Percentiles rank a stretch among this genome's conserved stretches.
Conservation (phyloP, 2,329 filamentous ascomycete genomes). For the Aureobasidium sp. region DNA sequence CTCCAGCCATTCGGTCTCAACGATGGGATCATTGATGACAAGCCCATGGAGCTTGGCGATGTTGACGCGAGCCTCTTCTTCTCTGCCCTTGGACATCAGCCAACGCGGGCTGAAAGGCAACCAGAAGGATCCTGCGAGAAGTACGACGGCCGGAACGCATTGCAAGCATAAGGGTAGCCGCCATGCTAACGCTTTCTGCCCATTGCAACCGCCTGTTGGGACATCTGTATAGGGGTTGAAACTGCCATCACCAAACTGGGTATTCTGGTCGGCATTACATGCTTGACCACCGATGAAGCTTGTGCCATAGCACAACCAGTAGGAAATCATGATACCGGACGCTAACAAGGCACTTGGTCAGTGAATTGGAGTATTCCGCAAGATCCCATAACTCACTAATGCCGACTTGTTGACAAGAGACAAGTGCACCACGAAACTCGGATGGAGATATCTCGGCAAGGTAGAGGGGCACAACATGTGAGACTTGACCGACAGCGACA, state of each 20-base stretch:
- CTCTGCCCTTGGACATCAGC: background rate
- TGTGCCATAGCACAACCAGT: slow-evolving; percentile 30
- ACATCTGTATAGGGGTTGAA: background rate
- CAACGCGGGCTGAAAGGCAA: background rate
- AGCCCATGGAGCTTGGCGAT: slow-evolving; percentile 4
- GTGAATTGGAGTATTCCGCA: background rate
- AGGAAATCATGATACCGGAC: slow-evolving; percentile 48
- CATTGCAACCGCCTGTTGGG: slow-evolving; percentile 13
- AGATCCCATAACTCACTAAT: background rate
- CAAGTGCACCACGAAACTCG: slow-evolving; percentile 58
- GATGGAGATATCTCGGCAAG: slow-evolving; percentile 45
- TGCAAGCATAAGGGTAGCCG: slow-evolving; percentile 49
- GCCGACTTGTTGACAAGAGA: slow-evolving; percentile 51
- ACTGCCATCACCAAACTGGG: background rate
- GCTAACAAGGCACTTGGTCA: slow-evolving; percentile 43
- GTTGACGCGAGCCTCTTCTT: background rate
- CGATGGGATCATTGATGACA: slow-evolving; percentile 15
- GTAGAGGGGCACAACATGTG: slow-evolving; percentile 27
- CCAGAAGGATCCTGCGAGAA: background rate
- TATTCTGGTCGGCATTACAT: slow-evolving; percentile 7
- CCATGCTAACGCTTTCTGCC: slow-evolving; percentile 54
- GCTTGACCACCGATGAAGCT: slow-evolving; percentile 48
- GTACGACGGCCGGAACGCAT: background rate
- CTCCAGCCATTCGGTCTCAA: slow-evolving; percentile 23
- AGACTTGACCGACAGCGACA: slow-evolving; percentile 8